Evolutionary conservation across 345 rosid species (phyloP), one percentile per base, ranked within the genome.

Genomic region (Anacardium occidentale): DNA sequence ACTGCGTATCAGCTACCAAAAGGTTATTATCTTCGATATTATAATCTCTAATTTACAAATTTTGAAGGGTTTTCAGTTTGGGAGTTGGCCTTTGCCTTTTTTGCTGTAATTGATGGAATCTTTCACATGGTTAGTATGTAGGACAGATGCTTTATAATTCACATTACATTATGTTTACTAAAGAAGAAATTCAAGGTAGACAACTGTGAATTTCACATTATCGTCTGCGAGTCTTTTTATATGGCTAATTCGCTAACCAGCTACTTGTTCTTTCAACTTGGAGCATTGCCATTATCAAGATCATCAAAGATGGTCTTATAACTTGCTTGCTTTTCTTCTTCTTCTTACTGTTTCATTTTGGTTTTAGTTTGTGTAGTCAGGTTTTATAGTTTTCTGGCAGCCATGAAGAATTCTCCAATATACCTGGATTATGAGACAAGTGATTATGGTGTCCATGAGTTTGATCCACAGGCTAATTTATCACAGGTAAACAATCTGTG

Each of bases 401-500:
- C 37, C 60, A 82, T 76, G 83, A 74, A 45, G 72, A 75, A 76
- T 40, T 76, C 80, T 74, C 71, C 81, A 3, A 56, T 44, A 0
- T n/a, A 26, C 45, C 74, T 69, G 37, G 57, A 80, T 18, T 61
- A 64, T 53, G 87, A 80, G 64, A 20, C 80, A n/a, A 66, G 76
- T 68, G 88, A 83, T 53, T 77, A 69, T 67, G 82, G 75, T 48
- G 82, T 69, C 42, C 62, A 62, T 13, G 85, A 77, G 69, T 82
- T 78, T 73, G 91, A 87, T 80, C 85, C 81, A 24, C 82, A 77
- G 24, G 24, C 80, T 62, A 80, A 82, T 68, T 87, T 85, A 70
- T 59, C 77, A 69, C 79, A 25, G 93, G 91, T 87, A 76, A 74
- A 48, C 62, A n/a, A 17, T 34, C 63, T 60, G 5, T 3, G 18